Percentiles rank a stretch among this genome's conserved stretches.
These are phyloP conservation scores for Stellera chamaejasme DNA, from an alignment of 345 rosid genomes.

Conservation along the genomic window DNA sequence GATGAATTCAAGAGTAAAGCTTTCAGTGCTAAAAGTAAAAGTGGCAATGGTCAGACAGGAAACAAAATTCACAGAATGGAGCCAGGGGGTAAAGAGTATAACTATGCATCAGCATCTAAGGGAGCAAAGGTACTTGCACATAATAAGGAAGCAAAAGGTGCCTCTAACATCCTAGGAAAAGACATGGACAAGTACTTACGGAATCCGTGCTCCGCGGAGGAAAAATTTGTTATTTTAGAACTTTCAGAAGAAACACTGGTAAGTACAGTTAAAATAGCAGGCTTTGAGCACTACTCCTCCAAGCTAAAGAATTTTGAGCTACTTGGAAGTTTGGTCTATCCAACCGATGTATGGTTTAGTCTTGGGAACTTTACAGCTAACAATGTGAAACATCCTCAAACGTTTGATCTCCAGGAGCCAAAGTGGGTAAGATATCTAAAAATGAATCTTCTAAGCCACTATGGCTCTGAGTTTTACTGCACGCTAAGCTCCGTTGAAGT, in stretches of 20 bases:
- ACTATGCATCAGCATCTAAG: conserved; percentile 84
- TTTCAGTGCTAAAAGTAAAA: conserved; percentile 49
- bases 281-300: conserved; percentile 92
- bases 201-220: conserved; percentile 91
- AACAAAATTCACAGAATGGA: conserved; percentile 71
- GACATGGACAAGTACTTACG: conserved; percentile 92
- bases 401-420: conserved; percentile 58
- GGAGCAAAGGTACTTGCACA: conserved; percentile 79
- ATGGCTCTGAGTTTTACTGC: conserved; percentile 93
- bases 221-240: conserved; percentile 71
- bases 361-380: conserved; percentile 85
- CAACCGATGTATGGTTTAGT: conserved; percentile 73
- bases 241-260: conserved; percentile 96
- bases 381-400: conserved; percentile 70
- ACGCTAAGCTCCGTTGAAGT: conserved; percentile 78
- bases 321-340: conserved; percentile 81
- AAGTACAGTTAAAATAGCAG: conserved; percentile 69
- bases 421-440: conserved; percentile 86
- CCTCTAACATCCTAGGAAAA: conserved; percentile 60
- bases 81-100: conserved; percentile 85
- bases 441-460: conserved; percentile 61
- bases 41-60: conserved; percentile 52
- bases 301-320: conserved; percentile 79
- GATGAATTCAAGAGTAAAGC: conserved; percentile 94
- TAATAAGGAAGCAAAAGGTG: conserved; percentile 95